Conservation (phyloP, 495 filamentous ascomycete genomes). For the Hypoxylon subgilvum region DNA sequence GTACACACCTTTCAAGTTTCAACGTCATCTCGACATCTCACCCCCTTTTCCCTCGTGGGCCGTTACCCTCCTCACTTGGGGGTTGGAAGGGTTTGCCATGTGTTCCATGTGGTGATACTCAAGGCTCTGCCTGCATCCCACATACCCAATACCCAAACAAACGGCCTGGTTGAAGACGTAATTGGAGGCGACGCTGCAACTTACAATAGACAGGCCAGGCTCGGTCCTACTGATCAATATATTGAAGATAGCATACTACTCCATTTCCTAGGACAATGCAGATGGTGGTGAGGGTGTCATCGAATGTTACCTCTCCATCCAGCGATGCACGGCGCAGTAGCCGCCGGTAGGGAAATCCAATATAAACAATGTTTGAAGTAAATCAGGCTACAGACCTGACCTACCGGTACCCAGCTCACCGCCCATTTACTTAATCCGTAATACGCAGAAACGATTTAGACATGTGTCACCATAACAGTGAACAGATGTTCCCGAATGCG, state of each 20-base stretch:
- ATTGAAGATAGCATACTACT: not conserved
- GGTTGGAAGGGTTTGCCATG: slow-evolving; percentile 22
- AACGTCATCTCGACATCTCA: slow-evolving; percentile 1
- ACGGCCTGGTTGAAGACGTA: not conserved
- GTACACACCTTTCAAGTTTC: too few relatives aligned
- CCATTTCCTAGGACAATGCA: not conserved
- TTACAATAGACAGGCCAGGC: too few relatives aligned
- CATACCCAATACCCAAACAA: not conserved
- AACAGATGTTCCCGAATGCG: slow-evolving; percentile 11
- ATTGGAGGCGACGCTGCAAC: slow-evolving; percentile 21
- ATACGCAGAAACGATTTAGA: too few relatives aligned
- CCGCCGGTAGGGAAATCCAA: not conserved
- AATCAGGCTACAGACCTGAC: slow-evolving; percentile 10
- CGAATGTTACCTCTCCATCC: slow-evolving; percentile 1
- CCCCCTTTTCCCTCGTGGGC: slow-evolving; percentile 1
- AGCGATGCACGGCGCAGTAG: slow-evolving; percentile 3
- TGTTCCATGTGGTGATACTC: slow-evolving; percentile 15
- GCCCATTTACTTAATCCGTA: too few relatives aligned
- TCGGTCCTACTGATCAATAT: not conserved
- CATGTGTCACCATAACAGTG: not conserved
- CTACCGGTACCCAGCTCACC: slow-evolving; percentile 5
- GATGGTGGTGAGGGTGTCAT: not conserved
- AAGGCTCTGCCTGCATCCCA: slow-evolving; percentile 5
- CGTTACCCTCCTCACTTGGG: slow-evolving; percentile 10
- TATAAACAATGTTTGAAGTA: slow-evolving; percentile 22